phyloP scores from a whole-genome alignment of 495 filamentous ascomycete species.

The Astrothelium subdiscretum region DNA sequence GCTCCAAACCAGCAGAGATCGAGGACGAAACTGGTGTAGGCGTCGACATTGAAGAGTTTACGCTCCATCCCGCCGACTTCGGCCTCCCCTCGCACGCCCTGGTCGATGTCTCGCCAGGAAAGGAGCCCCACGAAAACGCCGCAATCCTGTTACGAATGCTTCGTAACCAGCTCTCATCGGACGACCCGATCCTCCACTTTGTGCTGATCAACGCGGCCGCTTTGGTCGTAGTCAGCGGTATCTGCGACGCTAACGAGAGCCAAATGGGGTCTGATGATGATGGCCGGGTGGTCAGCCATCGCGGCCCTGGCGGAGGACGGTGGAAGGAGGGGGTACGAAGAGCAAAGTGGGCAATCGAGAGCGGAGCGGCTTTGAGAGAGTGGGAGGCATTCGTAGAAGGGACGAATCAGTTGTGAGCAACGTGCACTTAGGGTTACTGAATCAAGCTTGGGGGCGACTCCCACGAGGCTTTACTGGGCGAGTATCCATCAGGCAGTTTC shows the following conservation, averaged over 20 bases:
- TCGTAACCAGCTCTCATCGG: conserved; percentile 53
- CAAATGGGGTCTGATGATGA: conserved; percentile 65
- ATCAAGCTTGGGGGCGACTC: neutral
- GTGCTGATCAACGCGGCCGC: conserved; percentile 90
- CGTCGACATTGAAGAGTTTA: conserved; percentile 59
- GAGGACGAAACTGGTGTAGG: conserved; percentile 28
- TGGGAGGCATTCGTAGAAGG: conserved; percentile 34
- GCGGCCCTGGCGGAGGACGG: conserved; percentile 68
- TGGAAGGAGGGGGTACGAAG: conserved; percentile 89
- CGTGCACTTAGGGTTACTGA: neutral
- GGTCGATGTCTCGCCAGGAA: conserved; percentile 64
- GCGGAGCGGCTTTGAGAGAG: conserved; percentile 64
- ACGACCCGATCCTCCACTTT: conserved; percentile 83
- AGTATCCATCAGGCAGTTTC: neutral
- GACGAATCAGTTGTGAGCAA: conserved; percentile 16
- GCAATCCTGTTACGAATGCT: conserved; percentile 68
- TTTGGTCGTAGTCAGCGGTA: conserved; percentile 66
- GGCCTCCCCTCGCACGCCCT: conserved; percentile 68
- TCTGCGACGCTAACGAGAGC: conserved; percentile 73
- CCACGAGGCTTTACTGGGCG: neutral
- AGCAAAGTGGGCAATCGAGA: conserved; percentile 72
- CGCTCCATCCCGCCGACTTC: conserved; percentile 68
- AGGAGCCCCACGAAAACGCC: conserved; percentile 77
- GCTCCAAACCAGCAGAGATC: conserved; percentile 14
- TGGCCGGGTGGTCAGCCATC: conserved; percentile 61